Conservation (phyloP, 2,329 filamentous ascomycete genomes). For the Diaporthe aspalathi region DNA sequence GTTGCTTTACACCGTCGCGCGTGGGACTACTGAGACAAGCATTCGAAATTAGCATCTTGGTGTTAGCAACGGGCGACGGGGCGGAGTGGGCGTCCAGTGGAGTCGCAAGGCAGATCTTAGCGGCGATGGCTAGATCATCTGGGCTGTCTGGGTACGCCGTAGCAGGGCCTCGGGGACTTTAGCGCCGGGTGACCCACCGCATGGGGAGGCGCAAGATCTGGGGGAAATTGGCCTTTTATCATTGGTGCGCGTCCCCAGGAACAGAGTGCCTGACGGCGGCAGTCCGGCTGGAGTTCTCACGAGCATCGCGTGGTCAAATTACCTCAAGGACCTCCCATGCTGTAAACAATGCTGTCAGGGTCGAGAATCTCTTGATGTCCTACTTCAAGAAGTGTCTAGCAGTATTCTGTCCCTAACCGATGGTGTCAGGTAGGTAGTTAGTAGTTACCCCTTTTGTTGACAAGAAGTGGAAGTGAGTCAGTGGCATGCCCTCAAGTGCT, state of each 20-base stretch:
- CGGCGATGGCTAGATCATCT: background rate
- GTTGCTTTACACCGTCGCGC: background rate
- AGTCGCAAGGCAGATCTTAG: slow-evolving; percentile 21
- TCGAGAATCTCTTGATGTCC: background rate
- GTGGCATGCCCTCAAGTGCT: background rate
- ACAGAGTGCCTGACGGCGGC: slow-evolving; percentile 10
- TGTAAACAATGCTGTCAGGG: background rate
- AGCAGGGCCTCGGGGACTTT: slow-evolving; percentile 12
- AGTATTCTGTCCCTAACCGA: background rate
- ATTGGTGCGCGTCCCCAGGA: slow-evolving; percentile 24
- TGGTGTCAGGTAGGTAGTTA: background rate
- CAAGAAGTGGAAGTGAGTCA: background rate
- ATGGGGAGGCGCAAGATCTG: slow-evolving; percentile 17
- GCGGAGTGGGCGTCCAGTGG: background rate
- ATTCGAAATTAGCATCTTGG: slow-evolving; percentile 14
- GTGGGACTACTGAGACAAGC: slow-evolving; percentile 1
- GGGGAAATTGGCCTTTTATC: slow-evolving; percentile 25
- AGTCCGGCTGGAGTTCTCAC: slow-evolving; percentile 2
- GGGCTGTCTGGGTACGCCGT: too few relatives aligned
- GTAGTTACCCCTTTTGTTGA: background rate
- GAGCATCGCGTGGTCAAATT: background rate
- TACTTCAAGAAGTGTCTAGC: background rate
- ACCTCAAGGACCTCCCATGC: background rate
- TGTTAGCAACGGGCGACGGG: background rate
- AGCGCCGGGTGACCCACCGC: slow-evolving; percentile 15